A percentile compares a stretch with the other conserved stretches of the same genome.
Conservation (phyloP, 306 rosid species). For the Casuarina equisetifolia region DNA sequence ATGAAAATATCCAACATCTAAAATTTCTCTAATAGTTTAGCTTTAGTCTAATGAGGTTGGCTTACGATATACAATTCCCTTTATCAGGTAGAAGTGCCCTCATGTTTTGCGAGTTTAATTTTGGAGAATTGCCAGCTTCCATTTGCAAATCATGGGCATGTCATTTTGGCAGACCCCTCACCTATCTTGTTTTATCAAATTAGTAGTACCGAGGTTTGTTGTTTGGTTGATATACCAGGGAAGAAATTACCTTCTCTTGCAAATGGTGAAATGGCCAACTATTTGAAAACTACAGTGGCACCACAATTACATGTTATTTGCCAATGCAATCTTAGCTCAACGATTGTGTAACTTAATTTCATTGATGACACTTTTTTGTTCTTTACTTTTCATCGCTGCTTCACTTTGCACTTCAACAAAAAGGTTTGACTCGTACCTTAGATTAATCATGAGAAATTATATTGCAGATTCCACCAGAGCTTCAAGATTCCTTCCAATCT, state of each 20-base stretch:
- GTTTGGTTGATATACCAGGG: conserved; percentile 63
- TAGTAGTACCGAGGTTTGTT: conserved; percentile 54
- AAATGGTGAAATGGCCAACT: conserved; percentile 50
- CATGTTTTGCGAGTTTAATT: conserved; percentile 53
- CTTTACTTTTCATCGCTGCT: background rate
- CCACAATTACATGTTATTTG: conserved; percentile 51
- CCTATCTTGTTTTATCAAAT: conserved; percentile 59
- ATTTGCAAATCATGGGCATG: conserved; percentile 57
- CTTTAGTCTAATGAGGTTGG: background rate
- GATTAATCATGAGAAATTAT: conserved; percentile 12
- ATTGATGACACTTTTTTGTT: background rate
- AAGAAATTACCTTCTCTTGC: conserved; percentile 45
- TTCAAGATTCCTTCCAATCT: conserved; percentile 50
- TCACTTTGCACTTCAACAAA: background rate
- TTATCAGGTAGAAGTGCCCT: conserved; percentile 50
- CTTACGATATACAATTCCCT: background rate
- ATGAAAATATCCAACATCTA: background rate
- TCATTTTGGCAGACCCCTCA: conserved; percentile 58
- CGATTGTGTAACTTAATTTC: background rate
- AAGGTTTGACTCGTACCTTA: conserved; percentile 10
- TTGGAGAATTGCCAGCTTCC: conserved; percentile 63
- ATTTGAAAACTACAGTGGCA: conserved; percentile 51
- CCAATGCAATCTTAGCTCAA: background rate
- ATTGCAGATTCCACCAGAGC: conserved; percentile 49
- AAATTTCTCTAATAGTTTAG: background rate